phyloP scores from a whole-genome alignment of 306 rosid genomes.

The Malus sylvestris region DNA sequence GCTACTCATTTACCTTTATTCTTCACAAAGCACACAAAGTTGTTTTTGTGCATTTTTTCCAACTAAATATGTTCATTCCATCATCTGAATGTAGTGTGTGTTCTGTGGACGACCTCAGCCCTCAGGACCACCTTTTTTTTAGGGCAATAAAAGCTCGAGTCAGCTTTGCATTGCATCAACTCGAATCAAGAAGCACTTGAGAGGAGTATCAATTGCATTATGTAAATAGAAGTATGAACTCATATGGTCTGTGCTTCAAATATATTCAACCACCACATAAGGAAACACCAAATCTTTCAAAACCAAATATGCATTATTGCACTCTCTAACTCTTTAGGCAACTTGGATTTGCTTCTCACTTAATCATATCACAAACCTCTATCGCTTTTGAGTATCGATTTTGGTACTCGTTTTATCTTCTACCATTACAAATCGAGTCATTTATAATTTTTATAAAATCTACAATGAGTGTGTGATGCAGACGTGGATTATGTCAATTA shows the following conservation, averaged over 20 bases:
- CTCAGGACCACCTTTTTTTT: background rate
- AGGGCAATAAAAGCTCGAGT: background rate
- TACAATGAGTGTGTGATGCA: background rate
- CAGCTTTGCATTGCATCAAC: conserved; percentile 13
- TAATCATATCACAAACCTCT: background rate
- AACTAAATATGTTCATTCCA: background rate
- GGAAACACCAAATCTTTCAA: conserved; percentile 5
- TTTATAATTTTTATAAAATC: no score
- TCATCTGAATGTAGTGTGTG: conserved; percentile 7
- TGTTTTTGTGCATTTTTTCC: background rate
- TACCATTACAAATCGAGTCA: background rate
- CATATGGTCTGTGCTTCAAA: conserved; percentile 1
- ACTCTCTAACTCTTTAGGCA: background rate
- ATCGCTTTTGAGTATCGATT: background rate
- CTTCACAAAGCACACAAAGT: background rate
- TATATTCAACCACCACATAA: background rate
- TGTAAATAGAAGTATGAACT: conserved; percentile 11
- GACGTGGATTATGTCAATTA: background rate
- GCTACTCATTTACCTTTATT: conserved; percentile 3
- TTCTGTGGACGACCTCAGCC: conserved; percentile 8
- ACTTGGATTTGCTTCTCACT: background rate
- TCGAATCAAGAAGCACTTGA: conserved; percentile 25
- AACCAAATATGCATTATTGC: conserved; percentile 1
- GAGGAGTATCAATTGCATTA: conserved; percentile 16
- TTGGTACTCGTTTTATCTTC: background rate